Evolutionary conservation across 768 basidiomycete genomes (phyloP).

Genomic region (Sistotremastrum niveocremeum): DNA sequence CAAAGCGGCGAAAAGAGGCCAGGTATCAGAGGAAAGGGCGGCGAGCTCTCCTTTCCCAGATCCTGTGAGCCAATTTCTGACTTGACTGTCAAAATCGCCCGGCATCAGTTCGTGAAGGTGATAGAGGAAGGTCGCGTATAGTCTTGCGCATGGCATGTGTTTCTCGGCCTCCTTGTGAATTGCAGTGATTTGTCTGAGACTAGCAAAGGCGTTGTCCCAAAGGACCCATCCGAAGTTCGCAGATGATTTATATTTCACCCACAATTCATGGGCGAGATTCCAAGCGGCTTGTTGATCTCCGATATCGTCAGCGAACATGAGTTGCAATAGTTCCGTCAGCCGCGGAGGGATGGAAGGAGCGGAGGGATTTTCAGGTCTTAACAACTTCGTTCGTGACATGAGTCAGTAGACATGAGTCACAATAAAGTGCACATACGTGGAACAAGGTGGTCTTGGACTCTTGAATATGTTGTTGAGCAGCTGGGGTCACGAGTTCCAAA

Average conservation of each 20-base stretch:
- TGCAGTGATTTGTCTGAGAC: conserved; percentile 51
- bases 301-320: too few species aligned
- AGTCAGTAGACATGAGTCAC: too few species aligned
- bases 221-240: conserved; percentile 69
- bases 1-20: conserved; percentile 52
- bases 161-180: conserved; percentile 35
- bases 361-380: too few species aligned
- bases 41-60: conserved; percentile 51
- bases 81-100: conserved; percentile 52
- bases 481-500: conserved; percentile 23
- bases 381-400: too few species aligned
- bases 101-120: conserved; percentile 71
- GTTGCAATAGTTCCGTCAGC: too few species aligned
- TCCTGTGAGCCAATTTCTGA: conserved; percentile 60
- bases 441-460: conserved; percentile 49
- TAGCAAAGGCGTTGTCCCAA: conserved; percentile 72
- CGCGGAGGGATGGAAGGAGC: too few species aligned
- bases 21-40: conserved; percentile 44
- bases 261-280: conserved; percentile 59
- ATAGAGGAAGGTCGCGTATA: conserved; percentile 58
- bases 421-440: conserved; percentile 27
- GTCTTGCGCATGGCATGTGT: conserved; percentile 40
- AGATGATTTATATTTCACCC: conserved; percentile 71
- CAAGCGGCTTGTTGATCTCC: conserved; percentile 44
- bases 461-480: conserved; percentile 44